Evolutionary conservation across 2,329 filamentous ascomycete genomes (phyloP).

Genomic region (Cytospora mali): DNA sequence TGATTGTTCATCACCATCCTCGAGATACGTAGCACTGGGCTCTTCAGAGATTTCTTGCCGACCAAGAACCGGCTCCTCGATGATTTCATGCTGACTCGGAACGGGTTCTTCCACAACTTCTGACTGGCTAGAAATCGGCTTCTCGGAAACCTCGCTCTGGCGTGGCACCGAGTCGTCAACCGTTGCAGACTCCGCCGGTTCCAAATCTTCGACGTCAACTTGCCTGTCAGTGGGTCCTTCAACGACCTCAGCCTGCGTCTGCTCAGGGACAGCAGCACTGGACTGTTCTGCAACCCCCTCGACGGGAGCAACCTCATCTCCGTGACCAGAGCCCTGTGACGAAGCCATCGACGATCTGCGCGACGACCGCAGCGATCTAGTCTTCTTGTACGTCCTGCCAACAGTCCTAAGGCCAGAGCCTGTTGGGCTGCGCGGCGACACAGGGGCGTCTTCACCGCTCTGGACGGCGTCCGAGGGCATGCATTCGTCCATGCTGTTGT

Average conservation of each 20-base stretch:
- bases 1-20: not conserved
- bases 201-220: not conserved
- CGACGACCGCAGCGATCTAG: constrained; percentile 8
- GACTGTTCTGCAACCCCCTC: not conserved
- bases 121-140: not conserved
- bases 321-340: constrained; percentile 1
- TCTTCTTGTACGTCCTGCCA: constrained; percentile 26
- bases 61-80: not conserved
- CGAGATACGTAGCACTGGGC: not conserved
- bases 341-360: constrained; percentile 14
- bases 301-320: not conserved
- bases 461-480: constrained; percentile 5
- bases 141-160: not conserved
- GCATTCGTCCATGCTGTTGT: not conserved
- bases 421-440: not conserved
- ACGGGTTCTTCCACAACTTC: not conserved
- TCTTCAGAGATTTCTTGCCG: not conserved
- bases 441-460: not conserved
- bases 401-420: constrained; percentile 13
- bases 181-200: not conserved
- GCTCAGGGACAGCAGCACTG: not conserved
- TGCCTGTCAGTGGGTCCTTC: not conserved
- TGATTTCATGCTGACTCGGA: not conserved
- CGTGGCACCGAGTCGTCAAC: not conserved
- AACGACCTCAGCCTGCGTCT: not conserved